Evolutionary conservation across 148 eudicot genomes (phyloP).

Genomic region (Chenopodium album): DNA sequence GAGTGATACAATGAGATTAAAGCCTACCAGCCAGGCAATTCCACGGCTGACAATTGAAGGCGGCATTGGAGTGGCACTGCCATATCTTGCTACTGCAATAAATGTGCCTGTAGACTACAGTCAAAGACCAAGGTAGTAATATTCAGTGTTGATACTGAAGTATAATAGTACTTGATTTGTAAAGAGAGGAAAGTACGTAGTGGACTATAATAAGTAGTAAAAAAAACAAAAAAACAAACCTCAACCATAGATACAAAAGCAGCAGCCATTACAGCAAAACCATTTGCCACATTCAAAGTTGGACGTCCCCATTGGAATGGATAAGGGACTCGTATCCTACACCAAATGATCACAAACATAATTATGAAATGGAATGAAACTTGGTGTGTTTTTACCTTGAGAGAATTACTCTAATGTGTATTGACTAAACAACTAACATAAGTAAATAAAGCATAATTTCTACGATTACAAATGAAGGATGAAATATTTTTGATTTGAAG

Average conservation of each 20-base stretch:
- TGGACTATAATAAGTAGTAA: too few species aligned
- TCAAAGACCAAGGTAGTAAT: slow-evolving; percentile 14
- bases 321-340: slow-evolving; percentile 86
- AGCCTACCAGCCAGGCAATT: slow-evolving; percentile 76
- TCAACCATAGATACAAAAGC: slow-evolving; percentile 79
- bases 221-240: slow-evolving; percentile 35
- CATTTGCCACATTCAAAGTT: slow-evolving; percentile 56
- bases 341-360: neutral
- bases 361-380: neutral
- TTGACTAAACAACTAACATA: neutral
- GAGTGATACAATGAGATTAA: neutral
- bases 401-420: neutral
- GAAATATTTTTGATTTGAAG: neutral
- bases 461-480: neutral
- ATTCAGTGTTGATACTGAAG: neutral
- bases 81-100: slow-evolving; percentile 66
- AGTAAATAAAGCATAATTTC: neutral
- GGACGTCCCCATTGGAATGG: slow-evolving; percentile 98
- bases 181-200: neutral
- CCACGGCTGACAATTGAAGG: slow-evolving; percentile 79
- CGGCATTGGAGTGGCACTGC: slow-evolving; percentile 77
- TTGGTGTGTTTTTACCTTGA: neutral
- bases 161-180: neutral
- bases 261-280: slow-evolving; percentile 73
- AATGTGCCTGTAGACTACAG: slow-evolving; percentile 89